These are phyloP conservation scores for Arabidopsis arenosa DNA, from an alignment of 345 rosid genomes.

Conservation along the genomic window DNA sequence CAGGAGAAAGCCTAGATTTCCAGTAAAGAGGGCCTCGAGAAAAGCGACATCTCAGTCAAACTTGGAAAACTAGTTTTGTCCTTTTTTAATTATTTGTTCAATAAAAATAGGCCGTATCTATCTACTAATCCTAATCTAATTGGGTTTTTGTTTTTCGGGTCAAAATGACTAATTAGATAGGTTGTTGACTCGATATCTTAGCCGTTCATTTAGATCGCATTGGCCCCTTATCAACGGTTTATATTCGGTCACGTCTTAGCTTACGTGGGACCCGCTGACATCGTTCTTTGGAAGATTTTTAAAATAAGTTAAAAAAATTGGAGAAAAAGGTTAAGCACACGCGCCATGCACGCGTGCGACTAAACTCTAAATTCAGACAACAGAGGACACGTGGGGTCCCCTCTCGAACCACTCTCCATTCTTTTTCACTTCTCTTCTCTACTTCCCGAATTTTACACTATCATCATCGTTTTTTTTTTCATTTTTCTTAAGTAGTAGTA, in stretches of 20 bases:
- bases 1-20: conserved; percentile 42
- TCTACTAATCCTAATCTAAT: background rate
- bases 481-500: background rate
- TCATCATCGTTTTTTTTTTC: background rate
- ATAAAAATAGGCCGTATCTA: conserved; percentile 29
- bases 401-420: conserved; percentile 30
- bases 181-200: conserved; percentile 46
- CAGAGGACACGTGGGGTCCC: conserved; percentile 47
- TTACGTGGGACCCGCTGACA: conserved; percentile 46
- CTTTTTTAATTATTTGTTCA: conserved; percentile 9
- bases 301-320: background rate
- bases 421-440: conserved; percentile 25
- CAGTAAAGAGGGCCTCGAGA: conserved; percentile 67
- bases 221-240: conserved; percentile 42
- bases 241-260: background rate
- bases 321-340: conserved; percentile 43
- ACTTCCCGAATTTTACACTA: background rate
- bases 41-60: conserved; percentile 82
- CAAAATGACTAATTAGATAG: conserved; percentile 52
- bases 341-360: conserved; percentile 49
- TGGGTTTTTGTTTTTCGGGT: conserved; percentile 40
- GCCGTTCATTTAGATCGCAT: conserved; percentile 44
- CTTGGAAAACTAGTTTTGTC: conserved; percentile 53
- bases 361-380: conserved; percentile 37
- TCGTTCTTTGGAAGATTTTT: conserved; percentile 33